Evolutionary conservation across 805 yeast species (phyloP), one percentile per base, ranked within the genome.

Genomic region (Wickerhamiella dianesei): DNA sequence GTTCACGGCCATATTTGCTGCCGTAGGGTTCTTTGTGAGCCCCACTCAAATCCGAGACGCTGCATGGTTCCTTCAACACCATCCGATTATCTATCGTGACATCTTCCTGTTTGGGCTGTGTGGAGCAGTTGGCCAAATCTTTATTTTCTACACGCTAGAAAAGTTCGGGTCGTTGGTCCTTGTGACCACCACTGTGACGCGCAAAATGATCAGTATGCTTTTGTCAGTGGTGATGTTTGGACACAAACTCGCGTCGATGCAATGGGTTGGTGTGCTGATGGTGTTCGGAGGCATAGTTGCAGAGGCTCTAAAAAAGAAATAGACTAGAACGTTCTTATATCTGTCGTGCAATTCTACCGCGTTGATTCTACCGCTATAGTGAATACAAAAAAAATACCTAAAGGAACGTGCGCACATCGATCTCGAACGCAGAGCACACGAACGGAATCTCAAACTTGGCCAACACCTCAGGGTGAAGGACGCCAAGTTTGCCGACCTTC

Each of bases 141-240:
- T 94, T 65, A 85, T 92, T 40, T 92, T 88, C 60, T 64, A 78
- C 45, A 86, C 95, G 1, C 66, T 92, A 41, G 92, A 85, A 55
- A 72, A 76, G 48, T 92, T 84, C 60, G 95, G 89, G 43, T 85
- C 96, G 1, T 67, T 92, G 50, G 75, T 83, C 0, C 69, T 92
- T 46, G 87, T 89, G 22, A 89, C 95, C 37, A 89, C 94, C 16
- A 92, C 97, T 0, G 96, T 92, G 8, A 89, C 98, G 1, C 74
- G 99, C 56, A 92, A 92, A 59, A 89, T 92, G 96, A 69, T 87
- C 43, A 86, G 96, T 37, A 89, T 92, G 97, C 72, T 87, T 32
- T 64, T 89, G 45, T 82, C 95, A 57, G 96, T 92, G 44, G 62
- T 85, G 3, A 66, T 89, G 52, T 89, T 86, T 64, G 89, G 92